Evolutionary conservation across 1,139 yeast species (phyloP).

Genomic region (Groenewaldozyma auringiensis): DNA sequence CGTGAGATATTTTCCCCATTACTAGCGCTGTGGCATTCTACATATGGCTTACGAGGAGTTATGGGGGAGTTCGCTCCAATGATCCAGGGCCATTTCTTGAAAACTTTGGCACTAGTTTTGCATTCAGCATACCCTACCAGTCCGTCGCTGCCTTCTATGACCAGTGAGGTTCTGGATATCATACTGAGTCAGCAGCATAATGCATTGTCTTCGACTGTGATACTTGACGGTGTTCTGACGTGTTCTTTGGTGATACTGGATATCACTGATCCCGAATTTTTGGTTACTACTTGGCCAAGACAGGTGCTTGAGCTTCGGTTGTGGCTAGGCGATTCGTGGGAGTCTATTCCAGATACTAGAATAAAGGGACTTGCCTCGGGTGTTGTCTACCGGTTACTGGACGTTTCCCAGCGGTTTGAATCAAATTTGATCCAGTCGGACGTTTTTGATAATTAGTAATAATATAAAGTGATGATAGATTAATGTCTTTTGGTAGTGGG

Average conservation of each 20-base stretch:
- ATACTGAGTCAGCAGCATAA: conserved; percentile 21
- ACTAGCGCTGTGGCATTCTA: conserved; percentile 47
- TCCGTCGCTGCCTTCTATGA: conserved; percentile 48
- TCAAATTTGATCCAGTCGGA: conserved; percentile 20
- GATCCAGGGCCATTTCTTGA: conserved; percentile 50
- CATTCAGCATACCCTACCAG: conserved; percentile 53
- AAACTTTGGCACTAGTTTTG: conserved; percentile 49
- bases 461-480: too few relatives aligned
- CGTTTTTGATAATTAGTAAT: neutral
- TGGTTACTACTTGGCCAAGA: conserved; percentile 30
- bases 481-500: neutral
- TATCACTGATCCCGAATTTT: conserved; percentile 35
- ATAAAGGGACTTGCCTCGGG: conserved; percentile 47
- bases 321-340: conserved; percentile 43
- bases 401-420: conserved; percentile 26
- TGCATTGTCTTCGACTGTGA: conserved; percentile 18
- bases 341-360: conserved; percentile 39
- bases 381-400: conserved; percentile 37
- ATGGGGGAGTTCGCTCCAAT: conserved; percentile 51
- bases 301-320: conserved; percentile 33
- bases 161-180: conserved; percentile 43
- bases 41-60: conserved; percentile 17
- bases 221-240: conserved; percentile 43
- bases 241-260: conserved; percentile 43
- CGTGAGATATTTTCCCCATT: conserved; percentile 43